These are phyloP conservation scores for Gossypium gossypioides DNA, from an alignment of 441 rosid genomes.

Conservation along the genomic window DNA sequence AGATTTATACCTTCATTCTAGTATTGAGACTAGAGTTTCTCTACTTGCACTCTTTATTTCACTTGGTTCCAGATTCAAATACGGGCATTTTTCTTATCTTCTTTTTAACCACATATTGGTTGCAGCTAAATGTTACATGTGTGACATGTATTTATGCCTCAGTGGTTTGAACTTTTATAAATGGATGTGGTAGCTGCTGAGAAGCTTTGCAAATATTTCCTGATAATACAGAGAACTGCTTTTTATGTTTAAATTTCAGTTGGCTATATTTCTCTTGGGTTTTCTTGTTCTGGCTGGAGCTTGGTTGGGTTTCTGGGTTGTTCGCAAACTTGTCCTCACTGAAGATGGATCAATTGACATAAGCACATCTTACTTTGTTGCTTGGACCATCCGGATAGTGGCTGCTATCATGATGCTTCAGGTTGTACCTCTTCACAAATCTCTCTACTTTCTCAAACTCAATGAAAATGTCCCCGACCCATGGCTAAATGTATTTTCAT, in stretches of 20 bases:
- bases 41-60: too few species aligned
- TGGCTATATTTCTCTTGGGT: slow-evolving; percentile 53
- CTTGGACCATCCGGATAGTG: slow-evolving; percentile 64
- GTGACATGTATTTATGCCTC: neutral
- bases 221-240: neutral
- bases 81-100: too few species aligned
- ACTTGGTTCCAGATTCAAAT: too few species aligned
- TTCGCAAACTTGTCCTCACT: slow-evolving; percentile 59
- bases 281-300: slow-evolving; percentile 72
- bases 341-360: slow-evolving; percentile 75
- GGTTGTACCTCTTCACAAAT: slow-evolving; percentile 34
- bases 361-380: slow-evolving; percentile 59
- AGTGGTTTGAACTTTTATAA: neutral
- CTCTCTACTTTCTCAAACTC: neutral
- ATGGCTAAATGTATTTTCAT: neutral
- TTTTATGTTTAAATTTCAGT: slow-evolving; percentile 29
- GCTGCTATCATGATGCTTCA: slow-evolving; percentile 65
- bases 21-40: too few species aligned
- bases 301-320: slow-evolving; percentile 89
- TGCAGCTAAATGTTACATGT: neutral
- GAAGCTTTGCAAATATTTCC: slow-evolving; percentile 1
- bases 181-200: neutral
- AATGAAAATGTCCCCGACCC: neutral
- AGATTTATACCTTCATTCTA: neutral
- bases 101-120: neutral